Evolutionary conservation across 225 moss, liverwort and hornwort genomes (phyloP), one percentile per base, ranked within the genome.

Genomic region (Straminergon stramineum): DNA sequence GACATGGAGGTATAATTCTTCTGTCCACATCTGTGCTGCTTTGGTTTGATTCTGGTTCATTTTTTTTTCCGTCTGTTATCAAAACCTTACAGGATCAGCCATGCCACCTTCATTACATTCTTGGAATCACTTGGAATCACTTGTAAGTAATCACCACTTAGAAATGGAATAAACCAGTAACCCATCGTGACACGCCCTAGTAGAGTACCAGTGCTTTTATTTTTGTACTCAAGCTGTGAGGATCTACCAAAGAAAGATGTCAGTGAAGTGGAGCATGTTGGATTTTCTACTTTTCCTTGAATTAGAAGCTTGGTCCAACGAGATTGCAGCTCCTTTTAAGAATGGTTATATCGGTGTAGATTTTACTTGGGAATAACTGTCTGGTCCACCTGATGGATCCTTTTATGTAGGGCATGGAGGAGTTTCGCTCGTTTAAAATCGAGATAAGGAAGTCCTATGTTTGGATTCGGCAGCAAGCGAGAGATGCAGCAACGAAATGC

Each of bases 391-490:
- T 83, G 77, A 69, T 63, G 76, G 55, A 82, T 89, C 37, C 27
- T 75, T 68, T 34, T 12, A 19, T 89, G 88, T 51, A 92, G 90
- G 66, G 65, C 27, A 18, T 75, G 89, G 89, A 84, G 60, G 93
- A 93, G 52, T 79, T 85, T 10, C 85, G 83, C 45, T 51, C 37
- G 41, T 87, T 89, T 57, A 65, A 84, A 23, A 56, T 23, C 23
- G 74, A 77, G 75, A 87, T 79, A 83, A 87, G 71, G 75, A 85
- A 62, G 58, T 41, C 34, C 35, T 21, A 48, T 78, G 31, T 55
- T 53, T 93, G 92, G 92, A 71, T 90, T 85, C 92, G 89, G 61
- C 82, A 86, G 76, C 92, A 93, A 85, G 86, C 68, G 67, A 85
- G 89, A 61, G 89, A 92, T 22, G 88, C 92, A 48, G 82, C 83